Percentiles rank a stretch among this genome's conserved stretches.
These are phyloP conservation scores for Clarireedia paspali DNA, from an alignment of 2,329 filamentous ascomycete genomes.

Conservation along the genomic window DNA sequence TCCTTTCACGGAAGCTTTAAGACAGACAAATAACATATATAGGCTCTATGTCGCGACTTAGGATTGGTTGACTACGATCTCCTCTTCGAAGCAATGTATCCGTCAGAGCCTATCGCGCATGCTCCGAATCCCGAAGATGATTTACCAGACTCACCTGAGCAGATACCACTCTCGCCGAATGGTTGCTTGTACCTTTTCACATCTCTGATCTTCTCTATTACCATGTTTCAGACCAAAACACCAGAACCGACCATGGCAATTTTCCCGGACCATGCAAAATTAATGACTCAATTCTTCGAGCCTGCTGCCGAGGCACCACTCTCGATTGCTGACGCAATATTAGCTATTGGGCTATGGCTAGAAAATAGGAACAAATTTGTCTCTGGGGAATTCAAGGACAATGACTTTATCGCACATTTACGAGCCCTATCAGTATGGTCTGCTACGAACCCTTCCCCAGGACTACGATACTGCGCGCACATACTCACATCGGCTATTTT, in stretches of 20 bases:
- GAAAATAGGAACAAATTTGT: constrained; percentile 41
- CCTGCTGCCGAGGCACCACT: constrained; percentile 41
- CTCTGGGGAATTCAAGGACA: constrained; percentile 28
- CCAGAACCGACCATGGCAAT: constrained; percentile 46
- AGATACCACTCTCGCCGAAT: constrained; percentile 50
- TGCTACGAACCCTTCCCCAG: constrained; percentile 32
- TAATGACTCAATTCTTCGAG: constrained; percentile 47
- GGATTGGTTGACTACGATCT: constrained; percentile 40
- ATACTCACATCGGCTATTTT: constrained; percentile 30
- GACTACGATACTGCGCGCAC: constrained; percentile 31
- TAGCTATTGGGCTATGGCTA: constrained; percentile 53
- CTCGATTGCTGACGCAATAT: constrained; percentile 46
- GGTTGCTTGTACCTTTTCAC: constrained; percentile 52
- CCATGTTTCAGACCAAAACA: constrained; percentile 51
- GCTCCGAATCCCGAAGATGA: constrained; percentile 38
- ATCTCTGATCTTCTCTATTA: constrained; percentile 55
- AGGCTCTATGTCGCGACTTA: constrained; percentile 47
- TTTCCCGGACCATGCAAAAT: constrained; percentile 50
- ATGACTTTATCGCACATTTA: constrained; percentile 51
- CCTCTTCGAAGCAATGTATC: constrained; percentile 39
- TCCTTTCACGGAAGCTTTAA: background rate
- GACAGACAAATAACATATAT: constrained; percentile 14
- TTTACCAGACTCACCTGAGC: constrained; percentile 38
- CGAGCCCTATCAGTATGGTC: constrained; percentile 37
- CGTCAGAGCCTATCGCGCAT: constrained; percentile 32